Evolutionary conservation across 306 rosid genomes (phyloP), one percentile per base, ranked within the genome.

Genomic region (Trichosanthes truncata): DNA sequence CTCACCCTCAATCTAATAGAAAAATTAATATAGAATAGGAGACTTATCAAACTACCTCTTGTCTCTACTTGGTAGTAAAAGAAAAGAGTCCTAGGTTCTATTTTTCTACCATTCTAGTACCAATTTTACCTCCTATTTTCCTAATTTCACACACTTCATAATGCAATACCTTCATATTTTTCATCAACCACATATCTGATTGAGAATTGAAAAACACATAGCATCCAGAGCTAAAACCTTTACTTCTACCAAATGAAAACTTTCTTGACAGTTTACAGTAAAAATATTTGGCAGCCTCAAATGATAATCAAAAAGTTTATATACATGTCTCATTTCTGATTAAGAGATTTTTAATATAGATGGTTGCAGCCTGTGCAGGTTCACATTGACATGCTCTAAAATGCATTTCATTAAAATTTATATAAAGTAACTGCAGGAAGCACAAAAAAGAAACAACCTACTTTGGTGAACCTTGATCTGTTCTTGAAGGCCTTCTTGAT

Each of bases 311-410:
- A 33, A 40, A 31, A 8, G 49, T 20, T 75, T 55, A 76, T 76
- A 66, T 76, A 76, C 66, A 76, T 10, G 36, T 76, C 67, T 76
- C 62, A 13, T 52, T 74, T 75, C 13, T 56, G 14, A 52, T 33
- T 9, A 55, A 76, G 48, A 53, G 35, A 33, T 53, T 36, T 25
- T 36, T n/a, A 76, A 76, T 12, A 12, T 53, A 76, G 66, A 35
- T 76, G 36, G 23, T 36, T 52, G 48, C 38, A 20, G 79, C 66
- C 23, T 76, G 51, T 55, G 26, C 49, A 31, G 66, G 21, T 55
- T 52, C 29, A 55, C 21, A 76, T 76, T 52, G 51, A 36, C 67
- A 76, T 76, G 72, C 74, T 55, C 55, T 68, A 74, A 29, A 29
- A 18, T 74, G 45, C 43, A 29, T 52, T 25, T 43, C 45, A 72